These are phyloP conservation scores for Globisporangium abappressorium DNA, from an alignment of 352 stramenopile species.

Conservation along the genomic window DNA sequence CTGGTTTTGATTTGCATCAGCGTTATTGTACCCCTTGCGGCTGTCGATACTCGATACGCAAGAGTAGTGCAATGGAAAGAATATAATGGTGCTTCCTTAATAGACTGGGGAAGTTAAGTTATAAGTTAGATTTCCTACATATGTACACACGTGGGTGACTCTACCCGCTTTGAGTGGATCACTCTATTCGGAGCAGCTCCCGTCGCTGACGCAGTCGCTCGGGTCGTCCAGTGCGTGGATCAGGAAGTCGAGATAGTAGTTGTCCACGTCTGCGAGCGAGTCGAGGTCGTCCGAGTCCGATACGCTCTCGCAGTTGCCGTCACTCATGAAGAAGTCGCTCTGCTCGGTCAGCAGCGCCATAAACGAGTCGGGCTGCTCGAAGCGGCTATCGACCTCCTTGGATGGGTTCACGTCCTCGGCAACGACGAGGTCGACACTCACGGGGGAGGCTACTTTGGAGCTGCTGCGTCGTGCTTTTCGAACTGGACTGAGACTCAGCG, in stretches of 20 bases:
- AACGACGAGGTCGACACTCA: background rate
- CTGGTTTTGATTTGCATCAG: no score
- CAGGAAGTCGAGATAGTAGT: slow-evolving; percentile 14
- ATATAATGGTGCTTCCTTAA: no score
- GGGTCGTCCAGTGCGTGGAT: slow-evolving; percentile 14
- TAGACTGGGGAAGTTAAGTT: background rate
- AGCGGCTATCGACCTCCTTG: background rate
- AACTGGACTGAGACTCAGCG: background rate
- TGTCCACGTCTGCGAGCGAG: slow-evolving; percentile 6
- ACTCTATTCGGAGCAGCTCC: background rate
- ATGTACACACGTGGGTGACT: background rate
- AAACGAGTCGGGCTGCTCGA: background rate
- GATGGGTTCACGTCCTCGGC: background rate
- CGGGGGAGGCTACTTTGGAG: background rate
- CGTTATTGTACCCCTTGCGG: no score
- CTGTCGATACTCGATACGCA: no score
- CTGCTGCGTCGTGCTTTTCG: background rate
- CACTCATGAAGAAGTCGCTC: background rate
- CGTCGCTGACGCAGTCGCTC: background rate
- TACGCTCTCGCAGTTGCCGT: background rate
- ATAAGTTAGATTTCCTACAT: background rate
- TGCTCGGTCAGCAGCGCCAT: background rate
- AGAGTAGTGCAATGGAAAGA: no score
- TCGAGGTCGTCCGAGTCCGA: slow-evolving; percentile 11
- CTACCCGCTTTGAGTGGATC: background rate